Evolutionary conservation across 2,329 filamentous ascomycete genomes (phyloP), one percentile per base, ranked within the genome.

Genomic region (Trichophyton mentagrophytes): DNA sequence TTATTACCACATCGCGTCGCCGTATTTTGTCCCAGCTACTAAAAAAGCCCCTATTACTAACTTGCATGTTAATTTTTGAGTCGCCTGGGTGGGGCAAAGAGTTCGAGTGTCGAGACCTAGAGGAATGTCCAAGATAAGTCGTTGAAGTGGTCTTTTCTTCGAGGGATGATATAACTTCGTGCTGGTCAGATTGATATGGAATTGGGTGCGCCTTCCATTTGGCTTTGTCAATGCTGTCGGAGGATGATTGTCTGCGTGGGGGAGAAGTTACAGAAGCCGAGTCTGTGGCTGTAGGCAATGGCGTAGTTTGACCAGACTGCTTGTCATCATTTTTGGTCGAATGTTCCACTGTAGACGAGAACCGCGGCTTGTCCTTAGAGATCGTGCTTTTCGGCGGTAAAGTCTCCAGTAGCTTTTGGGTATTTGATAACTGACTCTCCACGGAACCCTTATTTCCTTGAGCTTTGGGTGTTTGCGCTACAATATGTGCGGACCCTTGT

Each of bases 1-100:
- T 74, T 58, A 82, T 78, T 25, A 66, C 71, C 36, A 79, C 68
- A 64, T 80, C 76, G 49, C 66, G 69, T 17, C 70, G 71, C 33
- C 71, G 69, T 60, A 82, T 76, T 17, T 65, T 69, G 36, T 67
- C 69, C 65, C 71, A 69, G 38, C 67, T 66, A 62, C 68, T 58
- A 22, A 59, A 59, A 11, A 44, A 59, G 20, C 57, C 42, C 33
- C 25, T 58, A 15, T 58, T 30, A 15, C 9, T 11, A 15, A 30
- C 22, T 30, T 3, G 20, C 22, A 25, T 17, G 15, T 2, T 25
- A 2, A 11, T 5, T 20, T 17, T 20, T 4, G 44, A 20, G 6
- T 22, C 44, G 2, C 3, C 8, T 11, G n/a, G 20, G 8, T 3
- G n/a, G 15, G 5, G 11, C 5, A 46, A 15, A n/a, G 3, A 5